Evolutionary conservation across 2,329 filamentous ascomycete genomes (phyloP).

Genomic region (Clonostachys byssicola): DNA sequence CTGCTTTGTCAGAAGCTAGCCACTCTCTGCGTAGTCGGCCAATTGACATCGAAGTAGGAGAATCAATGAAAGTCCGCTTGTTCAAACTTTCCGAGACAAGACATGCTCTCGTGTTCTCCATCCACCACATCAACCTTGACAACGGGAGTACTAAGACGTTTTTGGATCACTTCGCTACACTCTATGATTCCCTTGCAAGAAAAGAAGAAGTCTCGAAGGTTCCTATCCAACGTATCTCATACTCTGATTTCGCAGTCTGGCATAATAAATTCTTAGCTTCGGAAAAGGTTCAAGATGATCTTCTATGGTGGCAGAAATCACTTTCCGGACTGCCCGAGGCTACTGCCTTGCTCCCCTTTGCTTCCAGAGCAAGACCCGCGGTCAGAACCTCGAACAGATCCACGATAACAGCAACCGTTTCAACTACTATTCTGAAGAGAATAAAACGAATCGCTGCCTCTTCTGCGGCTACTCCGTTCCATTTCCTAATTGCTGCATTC

Average conservation of each 20-base stretch:
- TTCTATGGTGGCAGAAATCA: neutral
- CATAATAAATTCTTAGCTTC: neutral
- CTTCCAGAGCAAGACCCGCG: neutral
- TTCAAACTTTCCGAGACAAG: neutral
- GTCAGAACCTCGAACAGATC: neutral
- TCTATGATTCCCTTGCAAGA: neutral
- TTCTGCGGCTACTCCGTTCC: slow-evolving; percentile 12
- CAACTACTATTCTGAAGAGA: slow-evolving; percentile 1
- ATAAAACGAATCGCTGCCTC: slow-evolving; percentile 16
- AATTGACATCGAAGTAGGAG: neutral
- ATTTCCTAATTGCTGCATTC: slow-evolving; percentile 16
- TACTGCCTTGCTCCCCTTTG: neutral
- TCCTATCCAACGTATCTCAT: neutral
- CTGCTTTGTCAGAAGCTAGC: slow-evolving; percentile 7
- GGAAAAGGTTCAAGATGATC: neutral
- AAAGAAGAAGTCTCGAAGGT: neutral
- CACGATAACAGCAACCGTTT: neutral
- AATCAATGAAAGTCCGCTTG: neutral
- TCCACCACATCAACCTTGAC: neutral
- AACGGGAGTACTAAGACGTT: neutral
- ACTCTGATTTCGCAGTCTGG: neutral
- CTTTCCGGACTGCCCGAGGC: neutral
- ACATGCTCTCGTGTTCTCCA: neutral
- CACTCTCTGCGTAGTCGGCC: neutral
- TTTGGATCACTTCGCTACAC: neutral